Evolutionary conservation across 2,329 filamentous ascomycete genomes (phyloP), one percentile per base, ranked within the genome.

Genomic region (Arthrinium phaeospermum): DNA sequence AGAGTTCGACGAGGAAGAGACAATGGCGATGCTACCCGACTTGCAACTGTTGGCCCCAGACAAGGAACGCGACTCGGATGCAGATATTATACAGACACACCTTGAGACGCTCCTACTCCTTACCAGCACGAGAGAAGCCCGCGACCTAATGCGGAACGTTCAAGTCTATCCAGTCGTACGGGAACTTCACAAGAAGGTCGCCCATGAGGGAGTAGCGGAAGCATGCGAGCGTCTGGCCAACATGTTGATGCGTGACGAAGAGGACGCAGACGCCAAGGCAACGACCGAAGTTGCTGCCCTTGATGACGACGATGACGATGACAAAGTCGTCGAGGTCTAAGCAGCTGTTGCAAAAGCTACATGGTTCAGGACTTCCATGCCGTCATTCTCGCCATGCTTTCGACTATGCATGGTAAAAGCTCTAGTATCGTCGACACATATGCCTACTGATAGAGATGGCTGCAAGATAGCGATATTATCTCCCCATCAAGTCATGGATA

Each of bases 201-300:
- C 95, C 30, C 87, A 98, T 78, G 94, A 97, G 67, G 91, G 87
- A 22, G 94, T 98, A 2, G 88, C 89, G 75, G 95, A 98, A 77
- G 93, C 91, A 0, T 97, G 94, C 78, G 96, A 98, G 81, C 88
- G 96, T 72, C 80, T 98, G 70, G 96, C 99, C 67, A 94, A 99
- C 80, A 91, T 98, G 8, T 81, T 98, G 73, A 94, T 95, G 91
- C 87, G 94, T 71, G 95, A 96, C 71, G 95, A 96, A 80, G 91
- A 88, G 75, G 85, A 83, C 64, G 78, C 76, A 57, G 79, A 85
- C 69, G 82, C 82, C 53, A 76, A 79, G 71, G 82, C 83, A 68
- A 80, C 80, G 27, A 79, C 85, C 68, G 81, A 81, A 86, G 51
- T 86, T 87, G 74, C 72, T 84, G 34, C 22, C 16, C 16, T 22